Conservation (phyloP, 371 early-diverging fungal genomes). For the Mucor lusitanicus region DNA sequence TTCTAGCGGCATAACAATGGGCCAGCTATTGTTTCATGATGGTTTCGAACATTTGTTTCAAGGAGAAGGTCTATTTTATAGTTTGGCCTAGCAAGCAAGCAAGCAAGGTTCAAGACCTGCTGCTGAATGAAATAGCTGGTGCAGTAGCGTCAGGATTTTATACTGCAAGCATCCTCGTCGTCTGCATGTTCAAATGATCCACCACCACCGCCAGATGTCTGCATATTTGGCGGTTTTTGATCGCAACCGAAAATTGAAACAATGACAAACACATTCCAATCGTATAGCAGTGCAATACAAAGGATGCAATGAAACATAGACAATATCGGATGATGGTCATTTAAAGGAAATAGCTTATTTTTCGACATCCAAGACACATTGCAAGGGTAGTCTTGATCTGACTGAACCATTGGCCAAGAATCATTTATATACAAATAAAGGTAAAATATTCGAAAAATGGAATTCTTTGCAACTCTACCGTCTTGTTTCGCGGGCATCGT, state of each 20-base stretch:
- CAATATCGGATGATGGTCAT: background rate
- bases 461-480: background rate
- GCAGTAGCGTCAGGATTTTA: too few relatives aligned
- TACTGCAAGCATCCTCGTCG: background rate
- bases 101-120: background rate
- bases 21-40: background rate
- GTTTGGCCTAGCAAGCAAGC: too few relatives aligned
- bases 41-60: background rate
- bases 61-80: background rate
- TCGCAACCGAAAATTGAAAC: background rate
- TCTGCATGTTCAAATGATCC: background rate
- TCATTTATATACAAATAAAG: background rate
- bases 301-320: background rate
- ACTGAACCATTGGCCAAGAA: background rate
- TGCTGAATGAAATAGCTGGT: background rate
- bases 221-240: background rate
- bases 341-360: background rate
- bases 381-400: background rate
- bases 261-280: background rate
- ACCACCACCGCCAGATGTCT: background rate
- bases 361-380: background rate
- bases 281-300: background rate
- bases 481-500: background rate
- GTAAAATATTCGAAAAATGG: background rate
- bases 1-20: background rate